phyloP scores from a whole-genome alignment of 2,329 filamentous ascomycete species.

The Cercospora sp. region DNA sequence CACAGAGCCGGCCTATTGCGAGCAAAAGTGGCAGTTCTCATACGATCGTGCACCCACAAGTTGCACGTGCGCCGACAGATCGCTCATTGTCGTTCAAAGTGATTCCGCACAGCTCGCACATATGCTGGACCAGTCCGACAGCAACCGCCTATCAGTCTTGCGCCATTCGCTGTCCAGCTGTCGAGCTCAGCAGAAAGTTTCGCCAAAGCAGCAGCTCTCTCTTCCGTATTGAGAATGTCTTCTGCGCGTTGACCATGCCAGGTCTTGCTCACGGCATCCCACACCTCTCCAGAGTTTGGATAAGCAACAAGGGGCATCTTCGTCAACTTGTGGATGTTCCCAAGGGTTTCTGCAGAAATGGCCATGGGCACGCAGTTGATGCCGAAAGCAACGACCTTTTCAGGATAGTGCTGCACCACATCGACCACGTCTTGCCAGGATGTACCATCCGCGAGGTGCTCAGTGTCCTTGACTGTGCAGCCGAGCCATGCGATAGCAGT shows the following conservation, averaged over 20 bases:
- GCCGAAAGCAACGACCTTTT: conserved; percentile 46
- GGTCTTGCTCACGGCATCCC: conserved; percentile 44
- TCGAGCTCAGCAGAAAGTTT: conserved; percentile 17
- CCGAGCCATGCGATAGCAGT: conserved; percentile 43
- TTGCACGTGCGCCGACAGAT: background rate
- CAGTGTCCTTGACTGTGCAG: conserved; percentile 43
- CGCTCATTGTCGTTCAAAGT: conserved; percentile 3
- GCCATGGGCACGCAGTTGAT: conserved; percentile 48
- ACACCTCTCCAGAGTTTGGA: conserved; percentile 51
- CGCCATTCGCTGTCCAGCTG: conserved; percentile 41
- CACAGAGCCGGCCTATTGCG: background rate
- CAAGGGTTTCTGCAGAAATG: conserved; percentile 39
- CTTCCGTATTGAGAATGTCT: conserved; percentile 34
- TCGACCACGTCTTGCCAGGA: conserved; percentile 37
- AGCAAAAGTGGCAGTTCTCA: background rate
- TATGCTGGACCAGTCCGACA: conserved; percentile 46
- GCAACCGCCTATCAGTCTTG: conserved; percentile 49
- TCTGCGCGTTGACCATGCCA: conserved; percentile 34
- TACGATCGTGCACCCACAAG: background rate
- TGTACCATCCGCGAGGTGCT: conserved; percentile 47
- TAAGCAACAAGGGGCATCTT: conserved; percentile 41
- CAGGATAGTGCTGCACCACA: conserved; percentile 32
- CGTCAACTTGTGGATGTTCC: conserved; percentile 36
- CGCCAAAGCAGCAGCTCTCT: conserved; percentile 18
- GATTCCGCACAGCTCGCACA: conserved; percentile 19